Percentiles rank a stretch among this genome's conserved stretches.
These are phyloP conservation scores for Lactifluus volemus DNA, from an alignment of 768 basidiomycete genomes.

Conservation along the genomic window DNA sequence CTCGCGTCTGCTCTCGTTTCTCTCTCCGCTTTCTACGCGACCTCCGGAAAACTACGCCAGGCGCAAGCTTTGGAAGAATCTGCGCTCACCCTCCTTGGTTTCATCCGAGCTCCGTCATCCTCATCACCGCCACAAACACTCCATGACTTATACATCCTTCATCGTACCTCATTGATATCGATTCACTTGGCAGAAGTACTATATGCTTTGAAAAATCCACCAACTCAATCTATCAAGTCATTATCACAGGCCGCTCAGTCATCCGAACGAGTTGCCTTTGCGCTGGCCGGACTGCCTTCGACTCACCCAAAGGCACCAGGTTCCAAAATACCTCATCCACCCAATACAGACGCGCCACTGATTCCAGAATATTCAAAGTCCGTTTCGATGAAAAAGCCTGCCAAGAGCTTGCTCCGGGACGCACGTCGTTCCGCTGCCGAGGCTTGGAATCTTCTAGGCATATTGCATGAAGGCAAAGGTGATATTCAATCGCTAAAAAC, in stretches of 20 bases:
- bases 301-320: conserved; percentile 29
- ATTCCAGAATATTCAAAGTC: conserved; percentile 39
- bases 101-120: conserved; percentile 39
- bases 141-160: conserved; percentile 57
- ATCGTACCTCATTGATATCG: conserved; percentile 65
- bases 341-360: conserved; percentile 34
- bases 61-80: conserved; percentile 51
- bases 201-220: conserved; percentile 38
- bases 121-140: conserved; percentile 50
- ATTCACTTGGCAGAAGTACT: conserved; percentile 68
- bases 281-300: conserved; percentile 38
- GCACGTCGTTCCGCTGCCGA: conserved; percentile 63
- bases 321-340: conserved; percentile 30
- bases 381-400: conserved; percentile 43
- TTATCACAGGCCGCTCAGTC: conserved; percentile 55
- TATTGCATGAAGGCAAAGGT: conserved; percentile 43
- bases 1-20: conserved; percentile 55
- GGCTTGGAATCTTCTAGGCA: conserved; percentile 66
- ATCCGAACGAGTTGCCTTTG: conserved; percentile 54
- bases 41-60: conserved; percentile 42
- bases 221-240: conserved; percentile 43
- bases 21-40: conserved; percentile 63
- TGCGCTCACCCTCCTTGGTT: conserved; percentile 45
- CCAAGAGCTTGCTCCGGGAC: conserved; percentile 53
- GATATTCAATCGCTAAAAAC: conserved; percentile 26